These are phyloP conservation scores for Phyllostachys edulis DNA, from an alignment of 176 grass and related monocot species.

Conservation along the genomic window DNA sequence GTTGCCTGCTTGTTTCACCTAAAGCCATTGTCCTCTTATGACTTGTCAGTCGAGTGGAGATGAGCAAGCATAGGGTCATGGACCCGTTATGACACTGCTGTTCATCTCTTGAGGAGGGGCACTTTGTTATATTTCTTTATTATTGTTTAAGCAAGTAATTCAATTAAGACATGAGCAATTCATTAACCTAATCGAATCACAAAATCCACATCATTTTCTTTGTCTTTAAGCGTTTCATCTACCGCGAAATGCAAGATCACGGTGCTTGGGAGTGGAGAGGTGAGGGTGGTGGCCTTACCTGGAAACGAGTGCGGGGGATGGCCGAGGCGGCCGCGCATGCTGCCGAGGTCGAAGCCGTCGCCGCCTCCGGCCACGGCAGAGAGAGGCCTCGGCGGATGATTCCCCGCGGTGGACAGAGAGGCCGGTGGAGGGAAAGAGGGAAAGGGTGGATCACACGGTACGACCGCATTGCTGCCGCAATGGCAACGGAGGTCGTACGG, in stretches of 20 bases:
- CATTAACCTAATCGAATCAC: background rate
- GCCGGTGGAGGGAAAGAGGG: background rate
- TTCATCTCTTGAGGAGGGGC: background rate
- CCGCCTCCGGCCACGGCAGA: background rate
- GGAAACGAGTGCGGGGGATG: background rate
- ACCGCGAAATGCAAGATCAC: background rate
- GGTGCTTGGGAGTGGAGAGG: background rate
- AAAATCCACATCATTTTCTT: background rate
- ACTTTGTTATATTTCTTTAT: background rate
- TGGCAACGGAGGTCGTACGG: background rate
- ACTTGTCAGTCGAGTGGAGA: slow-evolving; percentile 19
- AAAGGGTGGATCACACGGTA: background rate
- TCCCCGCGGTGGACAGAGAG: background rate
- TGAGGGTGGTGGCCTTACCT: background rate
- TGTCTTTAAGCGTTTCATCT: background rate
- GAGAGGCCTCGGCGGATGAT: background rate
- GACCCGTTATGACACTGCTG: slow-evolving; percentile 26
- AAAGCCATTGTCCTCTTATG: slow-evolving; percentile 31
- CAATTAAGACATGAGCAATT: background rate
- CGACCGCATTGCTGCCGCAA: background rate
- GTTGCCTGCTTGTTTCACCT: slow-evolving; percentile 22
- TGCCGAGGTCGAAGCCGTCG: background rate
- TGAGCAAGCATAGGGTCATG: background rate
- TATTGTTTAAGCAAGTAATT: background rate
- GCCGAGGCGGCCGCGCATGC: background rate